phyloP scores from a whole-genome alignment of 1,139 yeast genomes.

The Sugiyamaella pinicola region DNA sequence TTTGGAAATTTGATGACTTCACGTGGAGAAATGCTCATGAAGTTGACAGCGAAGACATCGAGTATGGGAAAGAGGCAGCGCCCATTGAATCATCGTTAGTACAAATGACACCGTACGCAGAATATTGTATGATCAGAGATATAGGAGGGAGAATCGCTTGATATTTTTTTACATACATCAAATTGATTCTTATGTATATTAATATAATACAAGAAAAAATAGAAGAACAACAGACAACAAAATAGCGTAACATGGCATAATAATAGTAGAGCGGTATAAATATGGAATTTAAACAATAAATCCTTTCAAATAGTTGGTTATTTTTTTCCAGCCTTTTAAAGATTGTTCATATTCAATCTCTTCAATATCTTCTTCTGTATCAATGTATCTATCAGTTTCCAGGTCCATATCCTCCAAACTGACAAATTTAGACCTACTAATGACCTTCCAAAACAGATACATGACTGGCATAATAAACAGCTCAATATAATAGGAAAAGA shows the following conservation, averaged over 20 bases:
- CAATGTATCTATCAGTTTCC: constrained; percentile 58
- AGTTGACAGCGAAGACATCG: constrained; percentile 27
- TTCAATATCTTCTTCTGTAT: constrained; percentile 52
- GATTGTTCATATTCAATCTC: constrained; percentile 47
- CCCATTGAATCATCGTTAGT: constrained; percentile 15
- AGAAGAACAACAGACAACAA: too few species aligned
- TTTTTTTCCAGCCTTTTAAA: constrained; percentile 43
- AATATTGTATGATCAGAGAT: constrained; percentile 16
- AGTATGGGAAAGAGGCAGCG: constrained; percentile 31
- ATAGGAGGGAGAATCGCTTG: not conserved
- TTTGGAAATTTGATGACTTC: constrained; percentile 93
- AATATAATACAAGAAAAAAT: not conserved
- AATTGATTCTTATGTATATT: constrained; percentile 3
- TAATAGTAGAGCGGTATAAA: not conserved
- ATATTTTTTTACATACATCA: not conserved
- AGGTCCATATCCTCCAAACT: constrained; percentile 61
- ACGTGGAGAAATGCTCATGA: constrained; percentile 94
- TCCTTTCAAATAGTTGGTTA: constrained; percentile 43
- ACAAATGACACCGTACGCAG: constrained; percentile 18
- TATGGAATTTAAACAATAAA: constrained; percentile 36
- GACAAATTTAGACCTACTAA: constrained; percentile 52
- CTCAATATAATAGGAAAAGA: constrained; percentile 53
- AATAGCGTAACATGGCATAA: not conserved
- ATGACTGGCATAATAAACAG: constrained; percentile 52
- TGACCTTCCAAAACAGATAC: constrained; percentile 52